A percentile compares a stretch with the other conserved stretches of the same genome.
Evolutionary conservation across 306 rosid species (phyloP).

Genomic region (Medicago ruthenica): DNA sequence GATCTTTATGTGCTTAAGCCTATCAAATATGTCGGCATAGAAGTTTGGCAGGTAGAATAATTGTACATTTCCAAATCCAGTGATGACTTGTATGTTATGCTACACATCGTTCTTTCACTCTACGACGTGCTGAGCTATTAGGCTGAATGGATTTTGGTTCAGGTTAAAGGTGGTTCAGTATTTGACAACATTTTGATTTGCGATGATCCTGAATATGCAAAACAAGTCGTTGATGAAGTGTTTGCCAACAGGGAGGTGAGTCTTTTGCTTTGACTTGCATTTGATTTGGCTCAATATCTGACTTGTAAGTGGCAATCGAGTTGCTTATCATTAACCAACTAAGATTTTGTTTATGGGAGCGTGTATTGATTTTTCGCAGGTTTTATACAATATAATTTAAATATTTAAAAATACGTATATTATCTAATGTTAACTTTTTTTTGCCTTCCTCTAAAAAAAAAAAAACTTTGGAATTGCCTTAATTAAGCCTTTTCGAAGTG

Average conservation of each 20-base stretch:
- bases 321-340: no score
- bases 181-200: constrained; percentile 63
- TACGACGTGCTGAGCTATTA: constrained; percentile 1
- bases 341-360: no score
- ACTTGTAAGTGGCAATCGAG: no score
- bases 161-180: constrained; percentile 70
- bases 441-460: no score
- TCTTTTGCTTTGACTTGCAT: constrained; percentile 34
- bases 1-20: constrained; percentile 70
- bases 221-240: constrained; percentile 60
- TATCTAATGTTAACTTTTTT: constrained; percentile 10
- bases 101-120: constrained; percentile 3
- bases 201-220: constrained; percentile 69
- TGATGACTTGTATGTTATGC: constrained; percentile 12
- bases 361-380: neutral
- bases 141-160: constrained; percentile 42
- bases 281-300: constrained; percentile 15
- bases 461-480: neutral
- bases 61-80: constrained; percentile 23
- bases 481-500: constrained; percentile 6
- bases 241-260: constrained; percentile 61
- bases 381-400: neutral
- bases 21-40: constrained; percentile 62
- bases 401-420: neutral
- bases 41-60: constrained; percentile 70